These are phyloP conservation scores for Striga hermonthica DNA, from an alignment of 305 asterid species.

Conservation along the genomic window DNA sequence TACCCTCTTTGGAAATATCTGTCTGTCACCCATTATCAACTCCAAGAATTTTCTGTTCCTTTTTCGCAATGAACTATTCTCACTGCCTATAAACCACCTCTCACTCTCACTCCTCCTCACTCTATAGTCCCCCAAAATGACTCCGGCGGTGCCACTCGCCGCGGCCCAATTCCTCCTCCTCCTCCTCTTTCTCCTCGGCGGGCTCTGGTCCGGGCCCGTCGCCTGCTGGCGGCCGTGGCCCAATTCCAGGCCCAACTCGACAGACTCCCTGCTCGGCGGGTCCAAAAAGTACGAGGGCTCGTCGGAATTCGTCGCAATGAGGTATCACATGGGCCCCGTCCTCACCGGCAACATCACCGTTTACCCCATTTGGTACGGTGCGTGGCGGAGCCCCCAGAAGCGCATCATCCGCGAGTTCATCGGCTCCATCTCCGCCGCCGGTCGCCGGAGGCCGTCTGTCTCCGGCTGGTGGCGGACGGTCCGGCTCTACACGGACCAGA, in stretches of 20 bases:
- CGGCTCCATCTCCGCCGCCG: conserved; percentile 57
- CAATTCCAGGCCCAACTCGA: conserved; percentile 31
- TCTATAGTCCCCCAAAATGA: conserved; percentile 19
- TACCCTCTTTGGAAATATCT: too few species aligned
- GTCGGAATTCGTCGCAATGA: conserved; percentile 70
- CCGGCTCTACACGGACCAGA: conserved; percentile 72
- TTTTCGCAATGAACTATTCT: too few species aligned
- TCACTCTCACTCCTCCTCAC: conserved; percentile 27
- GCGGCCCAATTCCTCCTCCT: conserved; percentile 27
- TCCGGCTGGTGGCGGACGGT: conserved; percentile 88
- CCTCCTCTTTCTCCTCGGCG: conserved; percentile 28
- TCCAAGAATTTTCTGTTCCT: too few species aligned
- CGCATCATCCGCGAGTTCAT: conserved; percentile 76
- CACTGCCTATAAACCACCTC: not conserved
- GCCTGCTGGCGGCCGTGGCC: conserved; percentile 75
- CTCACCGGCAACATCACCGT: conserved; percentile 71
- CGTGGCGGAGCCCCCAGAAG: conserved; percentile 62
- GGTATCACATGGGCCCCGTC: conserved; percentile 92
- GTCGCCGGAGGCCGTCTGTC: conserved; percentile 51
- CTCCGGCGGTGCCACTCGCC: conserved; percentile 30
- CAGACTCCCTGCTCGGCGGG: conserved; percentile 51
- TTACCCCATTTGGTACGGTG: conserved; percentile 83
- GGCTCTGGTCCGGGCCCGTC: conserved; percentile 25
- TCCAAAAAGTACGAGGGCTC: conserved; percentile 82
- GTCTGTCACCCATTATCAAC: too few species aligned